Conservation (phyloP, 2,329 filamentous ascomycete species). For the Acephala macrosclerotiorum region DNA sequence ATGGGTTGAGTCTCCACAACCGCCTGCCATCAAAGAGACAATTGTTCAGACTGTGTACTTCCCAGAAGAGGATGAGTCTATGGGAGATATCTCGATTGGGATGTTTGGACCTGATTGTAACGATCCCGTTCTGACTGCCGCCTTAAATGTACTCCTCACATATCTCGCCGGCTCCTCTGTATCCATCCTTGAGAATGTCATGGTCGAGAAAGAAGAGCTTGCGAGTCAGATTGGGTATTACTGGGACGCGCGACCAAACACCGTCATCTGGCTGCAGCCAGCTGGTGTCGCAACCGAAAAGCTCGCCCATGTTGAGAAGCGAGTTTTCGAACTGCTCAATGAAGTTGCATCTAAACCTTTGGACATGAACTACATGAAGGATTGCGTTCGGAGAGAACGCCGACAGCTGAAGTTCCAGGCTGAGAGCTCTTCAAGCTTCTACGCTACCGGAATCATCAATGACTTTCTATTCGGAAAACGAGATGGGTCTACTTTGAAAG, state of each 20-base stretch:
- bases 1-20: slow-evolving; percentile 88
- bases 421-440: slow-evolving; percentile 82
- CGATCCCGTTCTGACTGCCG: slow-evolving; percentile 71
- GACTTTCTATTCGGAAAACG: slow-evolving; percentile 91
- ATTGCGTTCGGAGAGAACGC: slow-evolving; percentile 83
- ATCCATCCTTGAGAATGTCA: slow-evolving; percentile 86
- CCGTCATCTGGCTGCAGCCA: slow-evolving; percentile 84
- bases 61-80: slow-evolving; percentile 94
- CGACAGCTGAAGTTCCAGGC: slow-evolving; percentile 84
- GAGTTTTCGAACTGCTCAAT: slow-evolving; percentile 83
- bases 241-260: slow-evolving; percentile 80
- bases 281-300: slow-evolving; percentile 88
- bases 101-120: slow-evolving; percentile 88
- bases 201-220: slow-evolving; percentile 93
- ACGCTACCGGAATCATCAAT: slow-evolving; percentile 84
- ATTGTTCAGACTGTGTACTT: slow-evolving; percentile 84
- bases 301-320: slow-evolving; percentile 82
- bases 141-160: slow-evolving; percentile 79
- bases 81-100: slow-evolving; percentile 83
- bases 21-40: slow-evolving; percentile 75
- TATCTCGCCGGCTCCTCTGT: slow-evolving; percentile 95
- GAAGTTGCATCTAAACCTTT: slow-evolving; percentile 82
- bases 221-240: slow-evolving; percentile 85
- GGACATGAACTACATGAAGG: slow-evolving; percentile 88
- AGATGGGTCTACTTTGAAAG: slow-evolving; percentile 77